Base-by-base conservation (phyloP, 306 rosid species). In the Herpetospermum pedunculosum region DNA sequence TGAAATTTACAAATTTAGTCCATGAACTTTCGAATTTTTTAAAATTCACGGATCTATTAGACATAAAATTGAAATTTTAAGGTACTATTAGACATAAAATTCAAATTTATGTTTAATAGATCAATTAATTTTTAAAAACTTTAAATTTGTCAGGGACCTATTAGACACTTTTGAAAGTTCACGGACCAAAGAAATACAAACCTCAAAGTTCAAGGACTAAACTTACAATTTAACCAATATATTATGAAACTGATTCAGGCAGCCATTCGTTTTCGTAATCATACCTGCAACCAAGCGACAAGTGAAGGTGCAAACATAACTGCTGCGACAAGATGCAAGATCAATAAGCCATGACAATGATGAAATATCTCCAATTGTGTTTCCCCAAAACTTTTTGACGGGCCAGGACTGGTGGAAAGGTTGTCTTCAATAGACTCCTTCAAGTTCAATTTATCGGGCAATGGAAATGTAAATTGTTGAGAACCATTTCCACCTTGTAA, bases 231-330 rank as follows among this genome's bases (percentile, higher is more conserved):
- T n/a, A n/a, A n/a, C n/a, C n/a, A n/a, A 41, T 37, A 19, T 30
- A 35, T 72, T 13, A 52, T 30, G 19, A 50, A 72, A 10, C 47
- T 77, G 34, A 26, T 65, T 60, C 35, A 7, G 32, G 47, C 59
- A 47, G 10, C 1, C 60, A n/a, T 28, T 47, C 8, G 4, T 16
- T 67, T 47, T 30, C 32, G 19, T 12, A 48, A 19, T 46, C 60
- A 67, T 91, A 91, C 99, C 97, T 94, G 95, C 83, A 89, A 83
- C 95, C 97, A 94, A 89, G 97, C 90, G 19, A 82, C 90, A 38
- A 84, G 86, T 23, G 99, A 91, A 37, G 97, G 96, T 38, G 82
- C 88, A 91, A 94, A 94, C 99, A 94, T 94, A 72, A 87, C 72
- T 29, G 91, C 74, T 53, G 97, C 95, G 59, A 78, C 52, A 77